Evolutionary conservation across 2,329 filamentous ascomycete genomes (phyloP).

Genomic region (Penicillium hesseltinei): DNA sequence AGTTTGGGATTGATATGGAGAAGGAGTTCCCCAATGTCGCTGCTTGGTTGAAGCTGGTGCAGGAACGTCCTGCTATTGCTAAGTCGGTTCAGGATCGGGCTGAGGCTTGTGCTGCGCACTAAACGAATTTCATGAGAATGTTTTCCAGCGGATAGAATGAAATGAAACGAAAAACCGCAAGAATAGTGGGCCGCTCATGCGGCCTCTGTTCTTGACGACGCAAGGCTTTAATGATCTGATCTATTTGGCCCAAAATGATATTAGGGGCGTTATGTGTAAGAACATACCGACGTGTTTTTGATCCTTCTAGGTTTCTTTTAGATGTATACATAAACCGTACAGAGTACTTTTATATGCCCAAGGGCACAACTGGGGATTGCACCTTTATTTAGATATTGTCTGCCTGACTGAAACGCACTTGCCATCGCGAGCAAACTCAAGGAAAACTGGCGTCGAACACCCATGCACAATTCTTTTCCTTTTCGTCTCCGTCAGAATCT

Average conservation of each 20-base stretch:
- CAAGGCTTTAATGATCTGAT: neutral
- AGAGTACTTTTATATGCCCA: no score
- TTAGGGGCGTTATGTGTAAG: neutral
- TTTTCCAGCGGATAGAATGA: neutral
- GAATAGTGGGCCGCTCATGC: no score
- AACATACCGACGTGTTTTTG: neutral
- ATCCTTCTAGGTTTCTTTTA: no score
- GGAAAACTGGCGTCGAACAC: no score
- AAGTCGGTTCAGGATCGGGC: constrained; percentile 21
- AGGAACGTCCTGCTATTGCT: constrained; percentile 27
- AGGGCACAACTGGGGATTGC: no score
- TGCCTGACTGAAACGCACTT: neutral
- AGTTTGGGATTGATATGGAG: constrained; percentile 25
- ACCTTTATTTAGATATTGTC: no score
- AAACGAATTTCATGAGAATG: neutral
- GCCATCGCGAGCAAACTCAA: no score
- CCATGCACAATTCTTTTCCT: no score
- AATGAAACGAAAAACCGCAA: no score
- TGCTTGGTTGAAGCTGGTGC: constrained; percentile 32
- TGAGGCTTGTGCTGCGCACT: constrained; percentile 8
- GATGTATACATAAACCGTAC: neutral
- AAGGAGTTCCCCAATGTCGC: constrained; percentile 31
- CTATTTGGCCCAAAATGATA: neutral
- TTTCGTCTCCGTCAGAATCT: no score
- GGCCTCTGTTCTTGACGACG: neutral